These are phyloP conservation scores for Ogataea pilisensis DNA, from an alignment of 805 yeast species.

Conservation along the genomic window DNA sequence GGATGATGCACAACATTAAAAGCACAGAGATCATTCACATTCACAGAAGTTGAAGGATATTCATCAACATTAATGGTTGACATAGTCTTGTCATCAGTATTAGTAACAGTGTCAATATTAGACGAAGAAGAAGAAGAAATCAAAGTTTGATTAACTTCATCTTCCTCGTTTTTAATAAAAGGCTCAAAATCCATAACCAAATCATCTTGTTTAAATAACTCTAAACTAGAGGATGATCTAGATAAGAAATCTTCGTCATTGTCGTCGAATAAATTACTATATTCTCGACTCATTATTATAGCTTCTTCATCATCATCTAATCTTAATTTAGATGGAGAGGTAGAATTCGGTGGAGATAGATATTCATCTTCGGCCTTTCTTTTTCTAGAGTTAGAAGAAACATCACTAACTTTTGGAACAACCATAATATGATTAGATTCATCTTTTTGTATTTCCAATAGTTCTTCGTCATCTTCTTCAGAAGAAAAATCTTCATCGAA, in stretches of 20 bases:
- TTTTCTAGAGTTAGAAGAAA: conserved; percentile 8
- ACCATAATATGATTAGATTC: conserved; percentile 7
- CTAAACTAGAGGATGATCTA: conserved; percentile 21
- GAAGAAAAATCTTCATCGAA: conserved; percentile 21
- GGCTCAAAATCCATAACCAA: conserved; percentile 7
- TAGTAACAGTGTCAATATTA: conserved; percentile 5
- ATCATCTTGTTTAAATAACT: conserved; percentile 25
- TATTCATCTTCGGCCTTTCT: conserved; percentile 18
- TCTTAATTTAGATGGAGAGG: conserved; percentile 28
- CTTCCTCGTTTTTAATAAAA: conserved; percentile 15
- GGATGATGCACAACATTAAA: conserved; percentile 39
- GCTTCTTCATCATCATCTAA: conserved; percentile 26
- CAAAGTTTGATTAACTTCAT: too few species aligned
- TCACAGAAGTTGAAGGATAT: conserved; percentile 18
- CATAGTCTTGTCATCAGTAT: not conserved
- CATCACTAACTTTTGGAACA: not conserved
- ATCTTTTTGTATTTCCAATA: conserved; percentile 10
- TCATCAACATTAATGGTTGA: conserved; percentile 10
- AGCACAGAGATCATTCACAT: conserved; percentile 28
- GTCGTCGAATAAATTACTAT: conserved; percentile 26
- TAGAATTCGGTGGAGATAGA: conserved; percentile 29
- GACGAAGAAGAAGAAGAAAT: conserved; percentile 12
- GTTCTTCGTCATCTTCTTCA: conserved; percentile 16
- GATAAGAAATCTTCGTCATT: conserved; percentile 18
- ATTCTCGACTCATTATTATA: conserved; percentile 22